These are phyloP conservation scores for Diversispora epigaea DNA, from an alignment of 192 early-diverging fungal species.

Conservation along the genomic window DNA sequence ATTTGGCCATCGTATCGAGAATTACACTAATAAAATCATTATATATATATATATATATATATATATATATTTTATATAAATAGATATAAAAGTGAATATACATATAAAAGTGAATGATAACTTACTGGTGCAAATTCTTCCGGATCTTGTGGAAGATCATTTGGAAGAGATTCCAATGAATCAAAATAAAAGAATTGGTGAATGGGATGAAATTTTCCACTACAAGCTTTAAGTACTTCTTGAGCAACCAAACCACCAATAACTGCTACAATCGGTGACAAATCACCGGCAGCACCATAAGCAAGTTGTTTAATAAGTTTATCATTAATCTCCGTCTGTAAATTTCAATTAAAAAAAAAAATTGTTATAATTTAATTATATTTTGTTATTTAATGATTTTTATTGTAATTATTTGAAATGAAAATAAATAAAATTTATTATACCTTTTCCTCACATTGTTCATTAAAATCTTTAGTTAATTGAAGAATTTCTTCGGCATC, in stretches of 20 bases:
- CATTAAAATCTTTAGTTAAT: conserved; percentile 73
- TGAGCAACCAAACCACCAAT: conserved; percentile 96
- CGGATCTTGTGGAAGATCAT: conserved; percentile 62
- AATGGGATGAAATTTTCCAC: conserved; percentile 94
- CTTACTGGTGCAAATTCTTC: conserved; percentile 69
- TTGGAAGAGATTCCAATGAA: conserved; percentile 93
- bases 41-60: too few relatives aligned
- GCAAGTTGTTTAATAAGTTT: conserved; percentile 85
- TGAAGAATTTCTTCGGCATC: conserved; percentile 83
- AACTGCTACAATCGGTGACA: conserved; percentile 95
- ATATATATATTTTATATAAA: background rate
- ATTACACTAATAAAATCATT: conserved; percentile 46
- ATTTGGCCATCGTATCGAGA: conserved; percentile 96
- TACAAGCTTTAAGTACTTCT: conserved; percentile 98
- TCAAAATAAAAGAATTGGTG: conserved; percentile 95
- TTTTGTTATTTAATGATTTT: background rate
- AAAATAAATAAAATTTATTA: background rate
- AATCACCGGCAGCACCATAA: conserved; percentile 85
- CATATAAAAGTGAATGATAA: background rate
- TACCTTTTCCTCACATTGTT: conserved; percentile 61
- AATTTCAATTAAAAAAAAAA: background rate
- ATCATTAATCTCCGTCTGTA: conserved; percentile 72
- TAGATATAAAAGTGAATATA: background rate
- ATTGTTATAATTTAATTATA: background rate
- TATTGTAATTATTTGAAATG: background rate